Conservation (phyloP, 345 rosid genomes). For the Dimocarpus longan region DNA sequence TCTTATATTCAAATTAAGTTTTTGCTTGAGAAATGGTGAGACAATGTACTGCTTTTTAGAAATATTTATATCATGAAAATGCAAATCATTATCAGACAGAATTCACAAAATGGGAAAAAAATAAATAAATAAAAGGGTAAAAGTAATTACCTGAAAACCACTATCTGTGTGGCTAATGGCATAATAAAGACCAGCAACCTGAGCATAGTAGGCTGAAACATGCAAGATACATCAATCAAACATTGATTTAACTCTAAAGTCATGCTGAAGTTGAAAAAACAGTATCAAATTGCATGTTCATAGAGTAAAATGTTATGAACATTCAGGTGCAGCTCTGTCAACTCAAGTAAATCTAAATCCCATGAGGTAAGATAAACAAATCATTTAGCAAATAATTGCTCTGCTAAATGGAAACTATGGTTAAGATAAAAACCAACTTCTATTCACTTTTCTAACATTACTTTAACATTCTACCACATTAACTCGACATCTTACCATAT, state of each 20-base stretch:
- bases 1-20: too few relatives aligned
- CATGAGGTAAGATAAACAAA: background rate
- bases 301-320: background rate
- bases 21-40: background rate
- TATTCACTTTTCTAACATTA: background rate
- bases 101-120: background rate
- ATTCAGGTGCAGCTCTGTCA: background rate
- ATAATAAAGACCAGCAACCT: slow-evolving; percentile 87
- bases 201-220: slow-evolving; percentile 86
- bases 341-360: slow-evolving; percentile 11
- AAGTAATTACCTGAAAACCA: slow-evolving; percentile 70
- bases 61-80: background rate
- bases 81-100: background rate
- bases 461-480: slow-evolving; percentile 31
- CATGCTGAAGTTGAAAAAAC: background rate
- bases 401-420: background rate
- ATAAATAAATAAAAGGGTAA: background rate
- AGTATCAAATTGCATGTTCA: background rate
- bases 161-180: slow-evolving; percentile 46
- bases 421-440: background rate
- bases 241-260: background rate
- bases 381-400: background rate
- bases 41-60: background rate
- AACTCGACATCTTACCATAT: slow-evolving; percentile 59
- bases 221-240: slow-evolving; percentile 15